phyloP scores from a whole-genome alignment of 2,329 filamentous ascomycete species.

The Fusarium setosum region DNA sequence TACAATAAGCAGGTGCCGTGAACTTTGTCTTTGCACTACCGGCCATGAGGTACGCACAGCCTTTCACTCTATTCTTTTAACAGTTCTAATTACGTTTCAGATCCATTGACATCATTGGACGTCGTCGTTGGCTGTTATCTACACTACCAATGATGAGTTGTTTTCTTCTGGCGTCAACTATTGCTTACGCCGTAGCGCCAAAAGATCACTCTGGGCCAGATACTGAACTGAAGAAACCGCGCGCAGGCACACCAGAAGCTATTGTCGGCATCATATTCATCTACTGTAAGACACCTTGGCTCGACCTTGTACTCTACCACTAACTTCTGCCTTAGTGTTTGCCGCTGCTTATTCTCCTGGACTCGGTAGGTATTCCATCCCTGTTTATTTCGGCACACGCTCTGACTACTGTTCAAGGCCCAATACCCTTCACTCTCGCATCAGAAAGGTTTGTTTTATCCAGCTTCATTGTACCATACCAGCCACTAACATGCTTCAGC shows the following conservation, averaged over 20 bases:
- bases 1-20: slow-evolving; percentile 44
- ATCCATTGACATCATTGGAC: slow-evolving; percentile 51
- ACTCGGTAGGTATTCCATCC: slow-evolving; percentile 40
- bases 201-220: slow-evolving; percentile 22
- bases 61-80: fast-evolving
- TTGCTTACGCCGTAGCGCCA: slow-evolving; percentile 15
- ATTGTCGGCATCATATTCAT: slow-evolving; percentile 29
- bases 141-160: slow-evolving; percentile 56
- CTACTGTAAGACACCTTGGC: not conserved
- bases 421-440: slow-evolving; percentile 62
- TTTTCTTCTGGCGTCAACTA: slow-evolving; percentile 24
- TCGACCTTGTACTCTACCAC: not conserved
- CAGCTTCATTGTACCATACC: fast-evolving
- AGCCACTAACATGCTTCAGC: slow-evolving; percentile 30
- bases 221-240: not conserved
- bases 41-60: slow-evolving; percentile 42
- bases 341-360: slow-evolving; percentile 55
- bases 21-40: slow-evolving; percentile 52
- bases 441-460: slow-evolving; percentile 49
- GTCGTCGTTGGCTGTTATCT: slow-evolving; percentile 55
- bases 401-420: slow-evolving; percentile 30
- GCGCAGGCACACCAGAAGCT: slow-evolving; percentile 1
- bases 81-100: slow-evolving; percentile 12
- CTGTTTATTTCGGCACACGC: not conserved
- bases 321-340: slow-evolving; percentile 46